These are phyloP conservation scores for Rubroboletus pulcherrimus DNA, from an alignment of 768 basidiomycete genomes.

Conservation along the genomic window DNA sequence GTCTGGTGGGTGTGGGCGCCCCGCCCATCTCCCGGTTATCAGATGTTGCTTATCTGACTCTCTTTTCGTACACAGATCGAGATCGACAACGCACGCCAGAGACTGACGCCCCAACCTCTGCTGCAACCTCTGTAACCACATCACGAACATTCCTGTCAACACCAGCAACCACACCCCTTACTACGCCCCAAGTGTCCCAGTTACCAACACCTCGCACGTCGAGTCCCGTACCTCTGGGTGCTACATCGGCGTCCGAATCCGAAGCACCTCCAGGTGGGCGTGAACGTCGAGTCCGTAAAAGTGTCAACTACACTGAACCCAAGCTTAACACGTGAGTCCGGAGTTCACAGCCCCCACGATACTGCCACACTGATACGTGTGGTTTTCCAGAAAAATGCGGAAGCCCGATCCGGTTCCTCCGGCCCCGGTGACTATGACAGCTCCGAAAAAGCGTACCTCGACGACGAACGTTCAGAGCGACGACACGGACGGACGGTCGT, in stretches of 20 bases:
- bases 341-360: background rate
- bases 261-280: constrained; percentile 34
- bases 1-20: constrained; percentile 30
- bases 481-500: constrained; percentile 39
- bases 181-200: constrained; percentile 33
- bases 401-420: constrained; percentile 64
- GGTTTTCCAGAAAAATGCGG: constrained; percentile 71
- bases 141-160: constrained; percentile 41
- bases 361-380: constrained; percentile 4
- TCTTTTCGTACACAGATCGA: constrained; percentile 26
- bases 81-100: constrained; percentile 38
- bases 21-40: background rate
- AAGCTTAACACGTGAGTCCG: constrained; percentile 78
- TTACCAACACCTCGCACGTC: constrained; percentile 52
- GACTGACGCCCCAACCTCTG: constrained; percentile 34
- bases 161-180: constrained; percentile 41
- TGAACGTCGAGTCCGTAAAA: constrained; percentile 64
- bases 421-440: constrained; percentile 24
- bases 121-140: constrained; percentile 33
- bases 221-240: constrained; percentile 38
- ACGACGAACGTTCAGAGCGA: constrained; percentile 32
- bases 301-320: constrained; percentile 83
- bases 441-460: constrained; percentile 44
- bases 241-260: constrained; percentile 33
- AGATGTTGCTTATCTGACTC: constrained; percentile 13